These are phyloP conservation scores for Pulveroboletus sp. DNA, from an alignment of 768 basidiomycete species.

Conservation along the genomic window DNA sequence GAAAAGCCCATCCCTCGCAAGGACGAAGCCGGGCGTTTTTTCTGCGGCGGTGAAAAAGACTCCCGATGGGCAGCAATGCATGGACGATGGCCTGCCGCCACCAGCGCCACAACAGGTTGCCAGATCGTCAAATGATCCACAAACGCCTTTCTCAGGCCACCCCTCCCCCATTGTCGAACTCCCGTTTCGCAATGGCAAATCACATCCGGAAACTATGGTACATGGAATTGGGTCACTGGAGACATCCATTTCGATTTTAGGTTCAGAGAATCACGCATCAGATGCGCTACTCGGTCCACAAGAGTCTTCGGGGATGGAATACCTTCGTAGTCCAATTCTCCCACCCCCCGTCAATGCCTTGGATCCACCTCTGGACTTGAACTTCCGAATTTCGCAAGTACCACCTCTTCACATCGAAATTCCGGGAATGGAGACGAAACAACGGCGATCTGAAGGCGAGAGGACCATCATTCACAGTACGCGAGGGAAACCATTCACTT, in stretches of 20 bases:
- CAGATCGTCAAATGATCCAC: neutral
- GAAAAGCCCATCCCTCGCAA: neutral
- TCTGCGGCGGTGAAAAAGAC: neutral
- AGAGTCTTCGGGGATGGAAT: neutral
- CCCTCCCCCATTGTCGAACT: neutral
- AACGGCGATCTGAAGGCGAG: constrained; percentile 12
- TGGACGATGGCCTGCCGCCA: neutral
- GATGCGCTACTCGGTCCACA: neutral
- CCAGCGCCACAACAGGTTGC: neutral
- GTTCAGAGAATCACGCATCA: neutral
- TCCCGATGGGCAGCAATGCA: neutral
- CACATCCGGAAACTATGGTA: neutral
- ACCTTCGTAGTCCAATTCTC: constrained; percentile 6
- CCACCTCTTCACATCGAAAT: neutral
- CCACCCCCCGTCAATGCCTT: constrained; percentile 9
- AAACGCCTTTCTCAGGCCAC: neutral
- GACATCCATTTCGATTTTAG: neutral
- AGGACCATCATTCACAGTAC: constrained; percentile 19
- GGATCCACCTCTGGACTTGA: constrained; percentile 16
- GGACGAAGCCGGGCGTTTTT: neutral
- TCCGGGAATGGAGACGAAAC: neutral
- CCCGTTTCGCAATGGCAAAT: neutral
- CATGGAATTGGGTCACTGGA: constrained; percentile 4
- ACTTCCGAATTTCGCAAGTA: constrained; percentile 12
- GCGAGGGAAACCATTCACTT: constrained; percentile 19